Conservation (phyloP, 23 red algal genomes). For the Pyropia haitanensis region DNA sequence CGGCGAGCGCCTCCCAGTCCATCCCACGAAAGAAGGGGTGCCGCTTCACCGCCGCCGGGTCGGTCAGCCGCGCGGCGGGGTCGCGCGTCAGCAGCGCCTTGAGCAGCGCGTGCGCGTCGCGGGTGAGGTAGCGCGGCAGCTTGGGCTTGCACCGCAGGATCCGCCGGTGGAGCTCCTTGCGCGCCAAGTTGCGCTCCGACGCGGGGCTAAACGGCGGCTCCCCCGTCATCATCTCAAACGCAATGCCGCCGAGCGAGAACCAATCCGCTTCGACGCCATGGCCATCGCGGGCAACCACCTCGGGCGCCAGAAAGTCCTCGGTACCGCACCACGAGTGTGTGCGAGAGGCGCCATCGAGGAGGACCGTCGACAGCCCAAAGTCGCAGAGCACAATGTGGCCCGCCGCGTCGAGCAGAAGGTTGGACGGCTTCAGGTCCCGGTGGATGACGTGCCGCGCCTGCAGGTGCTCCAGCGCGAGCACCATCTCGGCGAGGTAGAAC, state of each 20-base stretch:
- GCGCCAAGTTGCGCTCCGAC: conserved; percentile 31
- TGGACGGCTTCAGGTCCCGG: conserved; percentile 96
- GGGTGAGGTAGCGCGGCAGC: conserved; percentile 62
- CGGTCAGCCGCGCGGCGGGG: conserved; percentile 39
- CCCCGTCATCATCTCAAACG: conserved; percentile 90
- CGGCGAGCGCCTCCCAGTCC: conserved; percentile 43
- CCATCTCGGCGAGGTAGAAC: conserved; percentile 90
- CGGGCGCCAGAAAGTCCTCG: conserved; percentile 94
- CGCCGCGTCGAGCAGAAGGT: conserved; percentile 78
- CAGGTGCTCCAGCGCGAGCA: conserved; percentile 80
- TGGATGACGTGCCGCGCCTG: conserved; percentile 85
- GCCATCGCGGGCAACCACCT: conserved; percentile 69
- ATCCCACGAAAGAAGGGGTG: conserved; percentile 66
- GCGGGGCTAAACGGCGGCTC: conserved; percentile 81
- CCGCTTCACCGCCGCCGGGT: conserved; percentile 39
- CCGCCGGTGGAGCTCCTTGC: conserved; percentile 74
- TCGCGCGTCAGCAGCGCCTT: conserved; percentile 60
- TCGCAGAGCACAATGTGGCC: conserved; percentile 85
- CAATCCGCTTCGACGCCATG: conserved; percentile 78
- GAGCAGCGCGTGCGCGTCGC: conserved; percentile 70
- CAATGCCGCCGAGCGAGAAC: conserved; percentile 76
- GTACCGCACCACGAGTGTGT: conserved; percentile 97
- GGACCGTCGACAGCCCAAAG: conserved; percentile 71
- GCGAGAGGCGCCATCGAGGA: conserved; percentile 11
- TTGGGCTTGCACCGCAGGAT: conserved; percentile 76